Conservation (phyloP, 805 yeast species). For the Starmerella davenportii region DNA sequence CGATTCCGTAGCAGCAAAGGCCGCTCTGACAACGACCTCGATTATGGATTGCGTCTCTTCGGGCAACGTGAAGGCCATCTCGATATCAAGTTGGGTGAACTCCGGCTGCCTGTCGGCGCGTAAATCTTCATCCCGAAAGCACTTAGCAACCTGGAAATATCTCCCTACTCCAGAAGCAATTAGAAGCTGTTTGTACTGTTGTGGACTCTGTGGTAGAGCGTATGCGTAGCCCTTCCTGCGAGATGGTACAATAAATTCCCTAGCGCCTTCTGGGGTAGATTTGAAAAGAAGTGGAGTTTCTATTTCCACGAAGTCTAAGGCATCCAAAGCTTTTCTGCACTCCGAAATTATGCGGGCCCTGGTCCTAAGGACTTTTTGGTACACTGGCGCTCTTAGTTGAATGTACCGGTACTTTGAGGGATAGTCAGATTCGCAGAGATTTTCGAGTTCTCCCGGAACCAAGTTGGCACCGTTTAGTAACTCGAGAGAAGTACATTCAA, state of each 20-base stretch:
- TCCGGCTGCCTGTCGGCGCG: constrained; percentile 94
- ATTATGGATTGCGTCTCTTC: constrained; percentile 50
- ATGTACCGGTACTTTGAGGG: constrained; percentile 71
- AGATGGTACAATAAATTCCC: constrained; percentile 89
- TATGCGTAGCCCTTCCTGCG: constrained; percentile 45
- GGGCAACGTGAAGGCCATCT: constrained; percentile 65
- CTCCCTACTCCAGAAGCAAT: constrained; percentile 84
- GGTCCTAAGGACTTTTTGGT: constrained; percentile 17
- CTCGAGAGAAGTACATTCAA: constrained; percentile 34
- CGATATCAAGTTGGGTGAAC: constrained; percentile 92
- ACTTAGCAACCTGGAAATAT: constrained; percentile 81
- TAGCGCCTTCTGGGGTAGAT: constrained; percentile 95
- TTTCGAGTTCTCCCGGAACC: constrained; percentile 44
- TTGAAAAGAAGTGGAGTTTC: constrained; percentile 89
- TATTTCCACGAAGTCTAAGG: constrained; percentile 47
- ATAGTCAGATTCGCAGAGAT: constrained; percentile 33
- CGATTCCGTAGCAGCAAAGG: constrained; percentile 31
- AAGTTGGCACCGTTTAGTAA: constrained; percentile 45
- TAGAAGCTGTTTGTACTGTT: constrained; percentile 83
- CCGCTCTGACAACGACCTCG: constrained; percentile 33
- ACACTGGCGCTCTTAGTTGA: constrained; percentile 40
- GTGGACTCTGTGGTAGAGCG: constrained; percentile 95
- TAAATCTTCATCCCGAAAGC: constrained; percentile 91
- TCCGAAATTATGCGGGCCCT: constrained; percentile 24
- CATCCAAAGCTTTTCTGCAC: constrained; percentile 25